Conservation (phyloP, 257 asterid genomes). For the Primulina tabacum region DNA sequence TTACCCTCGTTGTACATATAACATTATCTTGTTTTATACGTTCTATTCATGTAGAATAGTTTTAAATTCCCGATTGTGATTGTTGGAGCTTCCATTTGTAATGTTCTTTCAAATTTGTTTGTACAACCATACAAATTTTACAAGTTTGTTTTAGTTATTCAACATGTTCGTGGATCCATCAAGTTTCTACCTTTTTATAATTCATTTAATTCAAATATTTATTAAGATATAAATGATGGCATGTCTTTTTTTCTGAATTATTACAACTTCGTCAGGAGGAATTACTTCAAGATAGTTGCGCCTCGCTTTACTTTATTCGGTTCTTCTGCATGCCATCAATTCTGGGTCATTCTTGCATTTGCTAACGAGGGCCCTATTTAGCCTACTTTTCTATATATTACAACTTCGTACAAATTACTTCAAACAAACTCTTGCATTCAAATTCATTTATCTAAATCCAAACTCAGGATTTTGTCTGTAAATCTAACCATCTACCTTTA, state of each 20-base stretch:
- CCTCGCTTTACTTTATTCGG: background rate
- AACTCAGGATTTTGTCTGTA: no score
- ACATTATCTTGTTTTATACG: background rate
- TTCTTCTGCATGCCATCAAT: background rate
- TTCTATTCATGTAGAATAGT: background rate
- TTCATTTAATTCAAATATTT: no score
- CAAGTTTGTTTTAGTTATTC: background rate
- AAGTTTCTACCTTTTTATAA: no score
- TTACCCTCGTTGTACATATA: no score
- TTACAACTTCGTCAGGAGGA: background rate
- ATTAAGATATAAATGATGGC: no score
- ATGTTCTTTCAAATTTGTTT: background rate
- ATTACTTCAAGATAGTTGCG: background rate
- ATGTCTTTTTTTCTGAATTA: background rate
- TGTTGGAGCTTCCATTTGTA: background rate
- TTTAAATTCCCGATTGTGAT: background rate
- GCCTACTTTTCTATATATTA: no score
- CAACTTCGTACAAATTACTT: no score
- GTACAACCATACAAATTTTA: constrained; percentile 1
- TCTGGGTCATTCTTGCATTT: background rate
- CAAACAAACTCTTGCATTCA: no score
- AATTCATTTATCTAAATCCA: no score
- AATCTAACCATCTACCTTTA: no score
- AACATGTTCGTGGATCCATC: background rate
- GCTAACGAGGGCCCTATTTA: background rate